phyloP scores from a whole-genome alignment of 805 yeast species.

The Wickerhamiella lipophila region DNA sequence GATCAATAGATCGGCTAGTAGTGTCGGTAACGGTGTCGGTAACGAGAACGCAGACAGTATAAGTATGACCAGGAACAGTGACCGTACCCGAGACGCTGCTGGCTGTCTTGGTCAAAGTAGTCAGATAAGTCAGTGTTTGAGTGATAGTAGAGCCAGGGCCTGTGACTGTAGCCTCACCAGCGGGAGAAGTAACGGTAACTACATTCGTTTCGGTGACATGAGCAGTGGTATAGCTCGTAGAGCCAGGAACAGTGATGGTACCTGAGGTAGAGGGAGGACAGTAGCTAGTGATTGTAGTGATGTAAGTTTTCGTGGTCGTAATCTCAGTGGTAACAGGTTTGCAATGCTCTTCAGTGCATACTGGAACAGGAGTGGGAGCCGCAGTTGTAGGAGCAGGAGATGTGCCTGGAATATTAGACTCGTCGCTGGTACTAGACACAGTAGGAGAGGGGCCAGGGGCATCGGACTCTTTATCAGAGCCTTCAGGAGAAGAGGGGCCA shows the following conservation, averaged over 20 bases:
- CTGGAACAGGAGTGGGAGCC: background rate
- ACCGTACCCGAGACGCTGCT: background rate
- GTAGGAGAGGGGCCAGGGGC: background rate
- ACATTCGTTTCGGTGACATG: background rate
- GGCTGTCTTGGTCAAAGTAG: constrained; percentile 3
- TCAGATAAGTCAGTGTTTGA: constrained; percentile 3
- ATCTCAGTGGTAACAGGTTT: background rate
- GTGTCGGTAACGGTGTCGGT: constrained; percentile 9
- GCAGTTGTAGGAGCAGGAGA: too few species aligned
- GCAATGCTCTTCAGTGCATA: too few species aligned
- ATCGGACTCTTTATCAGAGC: too few species aligned
- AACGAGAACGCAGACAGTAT: background rate
- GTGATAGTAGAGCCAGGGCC: background rate
- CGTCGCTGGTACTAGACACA: too few species aligned
- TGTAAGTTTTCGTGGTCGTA: background rate
- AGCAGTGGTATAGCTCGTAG: background rate
- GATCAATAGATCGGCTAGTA: background rate
- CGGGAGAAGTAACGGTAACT: constrained; percentile 1
- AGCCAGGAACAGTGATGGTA: constrained; percentile 9
- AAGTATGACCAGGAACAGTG: constrained; percentile 1
- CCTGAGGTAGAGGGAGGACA: constrained; percentile 3
- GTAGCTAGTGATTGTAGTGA: background rate
- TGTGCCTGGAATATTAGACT: too few species aligned
- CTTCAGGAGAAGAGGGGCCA: background rate
- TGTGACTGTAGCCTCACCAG: constrained; percentile 6